Conservation (phyloP, 208 protist genomes). For the Wallacemonas sp. region DNA sequence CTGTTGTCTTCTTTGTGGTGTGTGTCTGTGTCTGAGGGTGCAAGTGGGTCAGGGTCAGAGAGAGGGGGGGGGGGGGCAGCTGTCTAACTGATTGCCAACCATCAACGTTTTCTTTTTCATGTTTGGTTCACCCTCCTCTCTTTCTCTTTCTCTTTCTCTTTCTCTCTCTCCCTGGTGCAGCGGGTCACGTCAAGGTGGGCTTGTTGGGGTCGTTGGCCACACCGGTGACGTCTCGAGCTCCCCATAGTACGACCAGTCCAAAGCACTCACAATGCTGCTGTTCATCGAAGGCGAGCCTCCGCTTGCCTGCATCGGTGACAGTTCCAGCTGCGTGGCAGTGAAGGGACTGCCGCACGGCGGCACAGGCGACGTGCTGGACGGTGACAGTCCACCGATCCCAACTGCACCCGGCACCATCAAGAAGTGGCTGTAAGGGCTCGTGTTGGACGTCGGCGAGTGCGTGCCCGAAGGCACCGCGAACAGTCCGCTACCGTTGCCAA, state of each 20-base stretch:
- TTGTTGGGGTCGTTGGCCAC: slow-evolving; percentile 28
- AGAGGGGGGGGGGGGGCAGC: too few relatives aligned
- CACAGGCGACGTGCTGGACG: not conserved
- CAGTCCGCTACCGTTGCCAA: not conserved
- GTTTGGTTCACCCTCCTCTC: slow-evolving; percentile 1
- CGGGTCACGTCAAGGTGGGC: too few relatives aligned
- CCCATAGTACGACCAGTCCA: slow-evolving; percentile 46
- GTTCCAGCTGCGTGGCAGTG: slow-evolving; percentile 8
- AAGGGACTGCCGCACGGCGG: slow-evolving; percentile 11
- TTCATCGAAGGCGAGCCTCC: slow-evolving; percentile 8
- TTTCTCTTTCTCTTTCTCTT: slow-evolving; percentile 12
- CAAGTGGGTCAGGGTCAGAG: too few relatives aligned
- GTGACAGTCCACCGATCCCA: not conserved
- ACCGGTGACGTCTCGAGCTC: slow-evolving; percentile 24
- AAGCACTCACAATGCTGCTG: slow-evolving; percentile 16
- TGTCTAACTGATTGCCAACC: too few relatives aligned
- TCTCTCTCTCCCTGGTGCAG: slow-evolving; percentile 13
- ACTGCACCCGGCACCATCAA: not conserved
- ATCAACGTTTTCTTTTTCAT: too few relatives aligned
- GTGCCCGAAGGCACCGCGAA: not conserved
- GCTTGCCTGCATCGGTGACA: slow-evolving; percentile 10
- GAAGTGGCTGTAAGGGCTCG: not conserved
- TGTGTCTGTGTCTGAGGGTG: too few relatives aligned
- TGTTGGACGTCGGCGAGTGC: not conserved
- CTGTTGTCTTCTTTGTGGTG: slow-evolving; percentile 18